Evolutionary conservation across 1,284 basidiomycete genomes (phyloP), one percentile per base, ranked within the genome.

Genomic region (Termitomyces sp.): DNA sequence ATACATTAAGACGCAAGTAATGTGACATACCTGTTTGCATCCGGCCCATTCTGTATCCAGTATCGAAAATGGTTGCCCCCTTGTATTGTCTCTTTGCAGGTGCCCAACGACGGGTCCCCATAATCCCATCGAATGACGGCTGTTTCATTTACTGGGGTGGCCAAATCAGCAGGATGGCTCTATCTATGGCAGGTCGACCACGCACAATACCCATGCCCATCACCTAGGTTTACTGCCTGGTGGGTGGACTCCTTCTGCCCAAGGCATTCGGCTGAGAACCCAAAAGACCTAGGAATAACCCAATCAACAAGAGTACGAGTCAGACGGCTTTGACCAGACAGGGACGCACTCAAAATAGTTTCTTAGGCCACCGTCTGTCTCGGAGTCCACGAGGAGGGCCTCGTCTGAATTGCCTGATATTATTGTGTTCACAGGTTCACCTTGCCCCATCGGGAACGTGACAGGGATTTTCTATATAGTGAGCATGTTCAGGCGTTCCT

Each of bases 1-100:
- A 38, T 49, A 30, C 47, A 19, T 19, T 28, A 45, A 46, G 53
- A n/a, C n/a, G 26, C 45, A 21, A 39, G 34, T 51, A 50, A 41
- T 26, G 38, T 41, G 24, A 65, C 75, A 44, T 44, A 80, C 77
- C 78, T 88, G 60, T 90, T 76, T 1, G 74, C 82, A 8, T 71
- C 58, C 2, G 75, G 70, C 0, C 87, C 89, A 57, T 89, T 77
- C 70, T 97, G 94, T 1, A 79, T 69, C 90, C 92, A 98, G 70
- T 94, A 95, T 26, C 95, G 82, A 68, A 95, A 85, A 67, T 98
- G 95, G 64, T 90, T 83, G 5, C 95, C 95, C 10, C 95, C 95
- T 58, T 90, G 65, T 48, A 97, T 80, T 2, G 91, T 90, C 71
- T 98, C 93, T 61, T 79, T 75, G 67, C 92, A 94, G 1, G 91